A percentile compares a stretch with the other conserved stretches of the same genome.
Evolutionary conservation across 1,284 basidiomycete genomes (phyloP).

Genomic region (Laetiporus sulphureus): DNA sequence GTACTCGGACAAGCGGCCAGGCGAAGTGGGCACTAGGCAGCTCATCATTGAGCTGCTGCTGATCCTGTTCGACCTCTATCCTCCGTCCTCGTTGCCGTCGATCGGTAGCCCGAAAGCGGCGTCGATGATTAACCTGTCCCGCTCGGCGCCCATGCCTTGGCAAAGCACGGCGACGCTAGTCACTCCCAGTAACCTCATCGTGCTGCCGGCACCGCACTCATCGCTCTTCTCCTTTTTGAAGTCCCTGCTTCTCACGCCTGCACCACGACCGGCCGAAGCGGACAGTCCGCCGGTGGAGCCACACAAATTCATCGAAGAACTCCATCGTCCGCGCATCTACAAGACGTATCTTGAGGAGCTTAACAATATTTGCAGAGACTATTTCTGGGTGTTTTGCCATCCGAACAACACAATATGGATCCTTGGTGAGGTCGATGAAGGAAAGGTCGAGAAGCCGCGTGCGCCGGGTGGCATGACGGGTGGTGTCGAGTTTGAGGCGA

Average conservation of each 20-base stretch:
- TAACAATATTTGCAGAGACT: constrained; percentile 87
- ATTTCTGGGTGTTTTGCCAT: constrained; percentile 99
- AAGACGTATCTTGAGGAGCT: constrained; percentile 90
- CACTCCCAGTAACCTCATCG: constrained; percentile 42
- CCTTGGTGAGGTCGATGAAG: constrained; percentile 75
- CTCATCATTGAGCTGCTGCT: constrained; percentile 84
- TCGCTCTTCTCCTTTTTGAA: constrained; percentile 66
- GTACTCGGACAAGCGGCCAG: constrained; percentile 96
- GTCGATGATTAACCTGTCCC: constrained; percentile 13
- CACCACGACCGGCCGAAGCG: constrained; percentile 64
- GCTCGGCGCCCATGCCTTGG: constrained; percentile 25
- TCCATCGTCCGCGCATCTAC: constrained; percentile 82
- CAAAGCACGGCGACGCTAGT: constrained; percentile 20
- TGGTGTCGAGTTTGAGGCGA: constrained; percentile 96
- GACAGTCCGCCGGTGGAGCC: constrained; percentile 61
- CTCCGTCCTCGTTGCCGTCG: constrained; percentile 53
- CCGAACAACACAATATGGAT: constrained; percentile 89
- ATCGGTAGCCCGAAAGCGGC: constrained; percentile 15
- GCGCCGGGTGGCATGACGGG: constrained; percentile 98
- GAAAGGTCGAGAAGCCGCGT: constrained; percentile 81
- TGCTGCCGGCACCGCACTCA: constrained; percentile 65
- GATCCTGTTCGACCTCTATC: constrained; percentile 81
- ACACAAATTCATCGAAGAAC: constrained; percentile 83
- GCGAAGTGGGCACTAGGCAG: constrained; percentile 85
- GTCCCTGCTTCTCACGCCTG: constrained; percentile 65